Conservation (phyloP, 805 yeast species). For the Dipodascopsis tothii region DNA sequence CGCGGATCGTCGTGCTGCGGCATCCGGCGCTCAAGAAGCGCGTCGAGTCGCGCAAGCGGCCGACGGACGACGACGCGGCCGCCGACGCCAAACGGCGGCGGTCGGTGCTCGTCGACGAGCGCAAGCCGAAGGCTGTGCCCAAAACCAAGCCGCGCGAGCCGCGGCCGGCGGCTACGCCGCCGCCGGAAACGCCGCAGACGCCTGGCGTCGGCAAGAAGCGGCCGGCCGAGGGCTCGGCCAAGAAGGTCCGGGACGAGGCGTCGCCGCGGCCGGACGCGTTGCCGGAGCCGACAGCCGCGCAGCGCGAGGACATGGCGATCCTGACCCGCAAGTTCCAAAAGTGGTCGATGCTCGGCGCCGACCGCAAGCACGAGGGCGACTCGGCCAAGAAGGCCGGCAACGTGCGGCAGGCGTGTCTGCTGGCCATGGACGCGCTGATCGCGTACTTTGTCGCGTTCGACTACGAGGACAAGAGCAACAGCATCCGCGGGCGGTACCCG, state of each 20-base stretch:
- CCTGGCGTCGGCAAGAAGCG: slow-evolving; percentile 15
- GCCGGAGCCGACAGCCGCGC: slow-evolving; percentile 26
- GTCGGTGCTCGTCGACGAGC: not conserved
- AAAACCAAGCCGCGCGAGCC: not conserved
- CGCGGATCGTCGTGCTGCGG: not conserved
- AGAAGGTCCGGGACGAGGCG: slow-evolving; percentile 4
- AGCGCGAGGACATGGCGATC: slow-evolving; percentile 5
- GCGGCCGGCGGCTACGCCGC: slow-evolving; percentile 1
- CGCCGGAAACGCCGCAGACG: slow-evolving; percentile 2
- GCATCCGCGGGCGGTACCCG: slow-evolving; percentile 11
- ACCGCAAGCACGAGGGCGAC: slow-evolving; percentile 38
- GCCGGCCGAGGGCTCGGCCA: slow-evolving; percentile 12
- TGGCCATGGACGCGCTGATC: slow-evolving; percentile 34
- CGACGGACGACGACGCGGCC: slow-evolving; percentile 1
- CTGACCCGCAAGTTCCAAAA: slow-evolving; percentile 17
- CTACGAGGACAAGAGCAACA: slow-evolving; percentile 23
- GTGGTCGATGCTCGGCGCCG: slow-evolving; percentile 36
- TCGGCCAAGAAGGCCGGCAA: slow-evolving; percentile 27
- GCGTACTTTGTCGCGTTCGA: slow-evolving; percentile 25
- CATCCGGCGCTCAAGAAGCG: not conserved
- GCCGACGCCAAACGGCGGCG: not conserved
- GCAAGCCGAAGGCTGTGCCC: not conserved
- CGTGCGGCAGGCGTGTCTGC: slow-evolving; percentile 30
- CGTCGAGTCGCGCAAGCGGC: not conserved
- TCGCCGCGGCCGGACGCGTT: slow-evolving; percentile 7